phyloP scores from a whole-genome alignment of 345 rosid genomes.

The Boechera retrofracta region DNA sequence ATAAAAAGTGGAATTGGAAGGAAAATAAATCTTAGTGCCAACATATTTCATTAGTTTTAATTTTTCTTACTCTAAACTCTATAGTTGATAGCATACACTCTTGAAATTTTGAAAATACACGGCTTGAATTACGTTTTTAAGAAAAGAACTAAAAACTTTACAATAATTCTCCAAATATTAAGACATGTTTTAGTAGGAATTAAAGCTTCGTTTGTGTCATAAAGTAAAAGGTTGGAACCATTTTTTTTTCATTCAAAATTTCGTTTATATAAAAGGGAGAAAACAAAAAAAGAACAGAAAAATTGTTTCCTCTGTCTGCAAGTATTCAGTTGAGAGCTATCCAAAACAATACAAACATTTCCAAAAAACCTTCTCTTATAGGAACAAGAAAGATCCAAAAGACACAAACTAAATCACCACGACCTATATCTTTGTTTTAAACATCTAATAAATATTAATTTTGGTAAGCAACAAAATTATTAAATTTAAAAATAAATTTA shows the following conservation, averaged over 20 bases:
- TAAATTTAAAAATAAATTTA: too few species aligned
- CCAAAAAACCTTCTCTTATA: conserved; percentile 37
- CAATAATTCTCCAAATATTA: not conserved
- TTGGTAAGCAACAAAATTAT: too few species aligned
- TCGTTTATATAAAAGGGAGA: not conserved
- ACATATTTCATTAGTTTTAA: not conserved
- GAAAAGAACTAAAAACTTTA: not conserved
- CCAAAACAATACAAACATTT: conserved; percentile 38
- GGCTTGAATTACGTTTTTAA: not conserved
- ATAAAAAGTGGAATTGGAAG: not conserved
- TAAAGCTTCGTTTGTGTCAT: conserved; percentile 1
- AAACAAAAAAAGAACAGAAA: not conserved
- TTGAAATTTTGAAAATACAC: not conserved
- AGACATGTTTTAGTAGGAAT: not conserved
- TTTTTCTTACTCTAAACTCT: not conserved
- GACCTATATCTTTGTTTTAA: too few species aligned
- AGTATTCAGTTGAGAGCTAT: conserved; percentile 39
- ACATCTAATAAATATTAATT: too few species aligned
- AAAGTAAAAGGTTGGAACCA: not conserved
- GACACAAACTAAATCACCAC: conserved; percentile 26
- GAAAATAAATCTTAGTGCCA: not conserved
- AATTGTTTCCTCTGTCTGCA: conserved; percentile 23
- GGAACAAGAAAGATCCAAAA: conserved; percentile 43
- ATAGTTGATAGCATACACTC: not conserved
- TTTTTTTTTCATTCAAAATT: not conserved